Evolutionary conservation across 306 rosid genomes (phyloP), one percentile per base, ranked within the genome.

Genomic region (Vachellia collinsii): DNA sequence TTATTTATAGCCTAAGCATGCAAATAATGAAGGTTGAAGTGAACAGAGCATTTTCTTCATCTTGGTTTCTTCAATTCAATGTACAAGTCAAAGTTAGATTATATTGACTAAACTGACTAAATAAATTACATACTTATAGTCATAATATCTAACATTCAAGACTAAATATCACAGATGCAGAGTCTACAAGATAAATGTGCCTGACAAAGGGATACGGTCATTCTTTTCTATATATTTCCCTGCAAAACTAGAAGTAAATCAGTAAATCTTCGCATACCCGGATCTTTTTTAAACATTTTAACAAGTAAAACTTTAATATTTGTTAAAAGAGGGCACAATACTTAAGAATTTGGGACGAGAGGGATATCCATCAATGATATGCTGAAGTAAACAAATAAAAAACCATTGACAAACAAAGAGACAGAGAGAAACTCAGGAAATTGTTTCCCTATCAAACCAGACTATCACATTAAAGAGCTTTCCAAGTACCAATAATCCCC

Each of bases 1-100:
- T 64, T 7, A 36, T 36, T 64, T 38, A 62, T 4, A 64, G 44
- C 8, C 44, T 64, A 64, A 36, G 44, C 70, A 13, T 16, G 5
- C 44, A 62, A 16, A 37, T 64, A 16, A 29, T 62, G 43, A 13
- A 64, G 8, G 22, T 39, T 13, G 59, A 54, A 58, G 67, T 39
- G 54, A 70, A 70, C 58, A 44, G 22, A 70, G 44, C 69, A 20
- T 64, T 20, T 66, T 64, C 69, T 79, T 75, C 34, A 56, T 37
- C 68, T 62, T 48, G 64, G 54, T 17, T 53, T 50, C 76, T 69
- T 41, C 72, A 46, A 48, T 23, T 50, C 42, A 73, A 50, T 80
- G 56, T 61, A 19, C 17, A 34, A 23, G 39, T 7, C 10, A 71
- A 79, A n/a, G 51, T 82, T 62, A 39, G 48, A 19, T 41, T 67